Base-by-base conservation (phyloP, 1,284 basidiomycete genomes). In the Melampsora americana region DNA sequence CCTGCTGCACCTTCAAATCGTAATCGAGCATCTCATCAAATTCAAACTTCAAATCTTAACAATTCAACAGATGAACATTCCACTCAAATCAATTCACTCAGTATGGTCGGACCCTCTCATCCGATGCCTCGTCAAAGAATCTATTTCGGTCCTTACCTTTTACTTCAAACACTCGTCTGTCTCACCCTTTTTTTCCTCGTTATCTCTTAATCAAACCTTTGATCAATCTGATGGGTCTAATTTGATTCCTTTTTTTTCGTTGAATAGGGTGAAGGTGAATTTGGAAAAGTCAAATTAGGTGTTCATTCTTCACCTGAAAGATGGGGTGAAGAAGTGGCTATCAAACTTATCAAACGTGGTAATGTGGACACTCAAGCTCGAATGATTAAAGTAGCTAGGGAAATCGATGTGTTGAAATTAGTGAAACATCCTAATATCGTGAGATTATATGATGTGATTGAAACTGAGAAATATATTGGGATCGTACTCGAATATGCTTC, bases 391-490 rank as follows among this genome's bases (percentile, higher is more conserved):
- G 94, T 99, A 42, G 92, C 96, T 83, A 87, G 96, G 77, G 96
- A 99, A 85, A 99, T 99, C 79, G 93, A 96, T 81, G 95, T 99
- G 23, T 86, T 99, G 75, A 89, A 91, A 85, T 93, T 96, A 82
- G 88, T 99, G 77, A 92, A 95, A 82, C 96, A 99, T 80, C 96
- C 96, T 1, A 98, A 99, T 84, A 99, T 99, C 83, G 96, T 99
- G 39, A 90, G 94, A 42, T 87, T 99, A 72, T 96, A 96, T 87
- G 96, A 99, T 83, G 95, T 98, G 53, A 97, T 99, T 80, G 95
- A 99, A 84, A 98, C 96, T 1, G 95, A 98, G 86, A 97, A 97
- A 84, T 99, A 98, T 85, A 98, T 99, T 80, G 96, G 96, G 56
- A 99, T 99, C 83, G 96, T 99, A 79, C 88, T 99, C 79, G 96